These are phyloP conservation scores for Monoraphidium neglectum DNA, from an alignment of 139 green algal genomes.

Conservation along the genomic window DNA sequence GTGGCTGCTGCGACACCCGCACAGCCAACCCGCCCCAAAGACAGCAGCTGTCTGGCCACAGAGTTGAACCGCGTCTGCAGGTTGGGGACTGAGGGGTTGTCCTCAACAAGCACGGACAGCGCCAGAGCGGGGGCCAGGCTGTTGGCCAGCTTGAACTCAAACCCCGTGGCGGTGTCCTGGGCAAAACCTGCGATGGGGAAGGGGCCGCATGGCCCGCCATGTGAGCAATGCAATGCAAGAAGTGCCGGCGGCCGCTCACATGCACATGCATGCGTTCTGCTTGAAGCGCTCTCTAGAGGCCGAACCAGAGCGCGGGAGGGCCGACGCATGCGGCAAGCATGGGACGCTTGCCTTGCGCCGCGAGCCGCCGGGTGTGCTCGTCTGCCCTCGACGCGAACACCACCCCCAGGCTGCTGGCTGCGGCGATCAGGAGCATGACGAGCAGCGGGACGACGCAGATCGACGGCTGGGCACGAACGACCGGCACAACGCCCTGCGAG, in stretches of 20 bases:
- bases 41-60: slow-evolving; percentile 13
- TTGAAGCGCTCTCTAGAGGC: too few relatives aligned
- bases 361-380: neutral
- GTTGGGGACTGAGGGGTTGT: neutral
- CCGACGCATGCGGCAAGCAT: too few relatives aligned
- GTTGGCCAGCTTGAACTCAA: slow-evolving; percentile 9
- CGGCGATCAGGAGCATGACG: neutral
- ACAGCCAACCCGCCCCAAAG: neutral
- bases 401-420: slow-evolving; percentile 8
- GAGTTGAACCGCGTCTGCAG: neutral
- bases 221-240: too few relatives aligned
- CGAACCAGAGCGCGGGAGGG: too few relatives aligned
- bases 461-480: neutral
- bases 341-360: neutral
- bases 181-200: neutral
- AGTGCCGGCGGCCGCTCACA: too few relatives aligned
- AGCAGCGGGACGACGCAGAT: neutral
- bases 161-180: slow-evolving; percentile 2
- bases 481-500: neutral
- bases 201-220: too few relatives aligned
- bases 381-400: neutral
- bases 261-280: too few relatives aligned
- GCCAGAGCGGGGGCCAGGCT: slow-evolving; percentile 2
- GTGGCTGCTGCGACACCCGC: too few relatives aligned
- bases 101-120: neutral